Evolutionary conservation across 306 rosid genomes (phyloP).

Genomic region (Amphicarpaea edgeworthii): DNA sequence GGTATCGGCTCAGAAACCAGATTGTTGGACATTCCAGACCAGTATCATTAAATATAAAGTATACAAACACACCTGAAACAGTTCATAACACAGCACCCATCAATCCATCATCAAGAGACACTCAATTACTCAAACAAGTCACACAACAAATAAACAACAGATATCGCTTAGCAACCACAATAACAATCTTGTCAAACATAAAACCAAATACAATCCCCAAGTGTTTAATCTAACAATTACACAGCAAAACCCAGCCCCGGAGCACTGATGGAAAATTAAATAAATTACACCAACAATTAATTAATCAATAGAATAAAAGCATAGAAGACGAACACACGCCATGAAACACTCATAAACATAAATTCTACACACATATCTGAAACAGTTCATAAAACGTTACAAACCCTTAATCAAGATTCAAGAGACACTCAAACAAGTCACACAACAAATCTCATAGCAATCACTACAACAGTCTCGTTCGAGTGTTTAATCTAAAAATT

Average conservation of each 20-base stretch:
- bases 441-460: background rate
- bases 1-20: conserved; percentile 64
- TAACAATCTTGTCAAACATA: background rate
- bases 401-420: conserved; percentile 20
- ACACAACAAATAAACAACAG: conserved; percentile 3
- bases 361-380: conserved; percentile 38
- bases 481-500: background rate
- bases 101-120: conserved; percentile 2
- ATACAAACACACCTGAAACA: conserved; percentile 40
- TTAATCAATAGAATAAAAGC: conserved; percentile 8
- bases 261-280: conserved; percentile 20
- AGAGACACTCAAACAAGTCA: conserved; percentile 15
- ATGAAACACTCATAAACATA: background rate
- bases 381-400: conserved; percentile 33
- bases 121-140: background rate
- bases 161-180: background rate
- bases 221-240: background rate
- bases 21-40: conserved; percentile 65
- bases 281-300: background rate
- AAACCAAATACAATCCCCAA: too few relatives aligned
- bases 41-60: conserved; percentile 32
- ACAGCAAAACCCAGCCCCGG: background rate
- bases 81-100: conserved; percentile 16
- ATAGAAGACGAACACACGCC: background rate
- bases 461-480: conserved; percentile 16